Evolutionary conservation across 805 yeast genomes (phyloP), one percentile per base, ranked within the genome.

Genomic region (Candida loeiensis): DNA sequence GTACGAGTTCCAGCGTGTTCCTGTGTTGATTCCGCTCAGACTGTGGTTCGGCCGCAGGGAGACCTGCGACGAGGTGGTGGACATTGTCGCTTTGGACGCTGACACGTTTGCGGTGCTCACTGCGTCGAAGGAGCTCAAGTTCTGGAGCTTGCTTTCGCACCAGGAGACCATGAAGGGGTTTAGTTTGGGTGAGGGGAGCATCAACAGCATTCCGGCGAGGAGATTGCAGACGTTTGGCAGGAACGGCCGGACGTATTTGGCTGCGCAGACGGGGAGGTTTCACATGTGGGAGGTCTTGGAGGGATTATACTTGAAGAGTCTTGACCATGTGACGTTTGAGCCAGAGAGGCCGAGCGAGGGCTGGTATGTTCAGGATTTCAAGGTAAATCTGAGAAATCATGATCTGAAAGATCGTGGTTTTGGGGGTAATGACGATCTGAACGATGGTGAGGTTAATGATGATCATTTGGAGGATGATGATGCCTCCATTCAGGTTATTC

Each of bases 101-200:
- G 59, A 54, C 1, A 56, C 61, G 3, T 55, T 76, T 4, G 63
- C 74, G 3, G 74, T 88, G 0, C 61, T 80, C 22, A 67, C 85
- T 0, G 71, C 81, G 15, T 70, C 76, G 50, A 76, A 75, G 49
- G 57, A 56, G 4, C 48, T 86, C 25, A 75, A 78, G 45, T 47
- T 84, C 15, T 86, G 93, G 90, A 71, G 78, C 20, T 50, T 82
- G 3, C 45, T 53, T 0, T 49, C 66, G 2, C 71, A 66, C 35
- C 61, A 53, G 37, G 55, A 55, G 18, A 37, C 45, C 0, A 39
- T 37, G 11, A 21, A 37, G 18, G 12, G 25, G 12, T 4, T 15
- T 4, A 7, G 13, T n/a, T 6, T 28, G 6, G 31, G 19, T n/a
- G 18, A 6, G 18, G 31, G 31, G 7, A n/a, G 33, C 13, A 45